Evolutionary conservation across 139 green algal genomes (phyloP).

Genomic region (Nannochloris sp.): DNA sequence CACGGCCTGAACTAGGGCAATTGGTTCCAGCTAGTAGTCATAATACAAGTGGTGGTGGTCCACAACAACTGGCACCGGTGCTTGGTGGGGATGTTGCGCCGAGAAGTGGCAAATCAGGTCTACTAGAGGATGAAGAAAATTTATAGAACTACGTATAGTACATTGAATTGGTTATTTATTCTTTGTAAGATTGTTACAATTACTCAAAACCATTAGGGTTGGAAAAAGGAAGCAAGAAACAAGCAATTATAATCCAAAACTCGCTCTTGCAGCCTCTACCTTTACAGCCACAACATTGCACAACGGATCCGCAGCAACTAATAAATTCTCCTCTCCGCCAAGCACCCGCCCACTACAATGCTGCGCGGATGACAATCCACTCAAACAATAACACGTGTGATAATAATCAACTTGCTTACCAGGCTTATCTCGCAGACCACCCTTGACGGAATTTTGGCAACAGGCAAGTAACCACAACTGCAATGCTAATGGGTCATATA

Average conservation of each 20-base stretch:
- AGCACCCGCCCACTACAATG: conserved; percentile 44
- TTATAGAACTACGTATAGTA: too few relatives aligned
- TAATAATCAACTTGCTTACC: conserved; percentile 91
- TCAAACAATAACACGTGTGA: conserved; percentile 98
- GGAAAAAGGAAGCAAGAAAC: too few relatives aligned
- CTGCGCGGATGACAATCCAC: conserved; percentile 77
- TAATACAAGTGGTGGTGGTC: too few relatives aligned
- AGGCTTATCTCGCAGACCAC: conserved; percentile 93
- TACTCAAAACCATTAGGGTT: too few relatives aligned
- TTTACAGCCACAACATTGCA: conserved; percentile 61
- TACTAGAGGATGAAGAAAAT: too few relatives aligned
- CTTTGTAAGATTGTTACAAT: too few relatives aligned
- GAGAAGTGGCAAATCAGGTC: too few relatives aligned
- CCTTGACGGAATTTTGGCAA: conserved; percentile 41
- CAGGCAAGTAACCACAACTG: conserved; percentile 82
- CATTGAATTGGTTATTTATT: too few relatives aligned
- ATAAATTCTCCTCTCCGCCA: conserved; percentile 44
- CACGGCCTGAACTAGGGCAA: conserved; percentile 21
- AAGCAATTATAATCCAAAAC: too few relatives aligned
- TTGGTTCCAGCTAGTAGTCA: conserved; percentile 14
- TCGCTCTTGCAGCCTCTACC: conserved; percentile 29
- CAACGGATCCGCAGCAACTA: conserved; percentile 46
- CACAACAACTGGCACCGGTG: too few relatives aligned
- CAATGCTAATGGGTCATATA: conserved; percentile 61
- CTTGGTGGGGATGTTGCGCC: too few relatives aligned